Evolutionary conservation across 164 flowering plant genomes (phyloP).

Genomic region (Saururus chinensis): DNA sequence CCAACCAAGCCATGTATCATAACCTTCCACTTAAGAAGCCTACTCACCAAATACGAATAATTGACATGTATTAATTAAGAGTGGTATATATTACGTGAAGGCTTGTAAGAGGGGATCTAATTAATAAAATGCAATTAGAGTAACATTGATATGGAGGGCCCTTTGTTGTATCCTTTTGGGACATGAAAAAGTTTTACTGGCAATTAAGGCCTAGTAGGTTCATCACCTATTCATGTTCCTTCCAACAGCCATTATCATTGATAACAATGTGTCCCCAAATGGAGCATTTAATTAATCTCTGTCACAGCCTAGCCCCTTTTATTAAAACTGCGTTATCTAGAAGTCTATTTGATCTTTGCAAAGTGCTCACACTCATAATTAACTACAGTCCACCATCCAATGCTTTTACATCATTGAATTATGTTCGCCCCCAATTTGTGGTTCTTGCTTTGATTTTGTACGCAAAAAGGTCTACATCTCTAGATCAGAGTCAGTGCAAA

Average conservation of each 20-base stretch:
- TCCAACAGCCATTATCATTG: slow-evolving; percentile 10
- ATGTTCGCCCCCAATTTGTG: not conserved
- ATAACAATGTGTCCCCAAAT: no score
- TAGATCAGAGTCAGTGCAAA: not conserved
- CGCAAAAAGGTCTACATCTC: not conserved
- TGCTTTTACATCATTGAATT: not conserved
- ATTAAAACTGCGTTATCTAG: not conserved
- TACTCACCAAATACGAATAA: not conserved
- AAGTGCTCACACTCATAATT: slow-evolving; percentile 19
- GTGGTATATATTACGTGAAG: not conserved
- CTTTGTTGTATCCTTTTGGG: not conserved
- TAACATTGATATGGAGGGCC: not conserved
- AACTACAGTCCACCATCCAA: not conserved
- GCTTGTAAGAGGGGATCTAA: not conserved
- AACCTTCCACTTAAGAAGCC: not conserved
- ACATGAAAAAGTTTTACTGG: not conserved
- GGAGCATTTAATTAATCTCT: slow-evolving; percentile 6
- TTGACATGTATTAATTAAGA: not conserved
- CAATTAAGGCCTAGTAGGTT: slow-evolving; percentile 1
- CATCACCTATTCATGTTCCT: slow-evolving; percentile 6
- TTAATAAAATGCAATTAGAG: not conserved
- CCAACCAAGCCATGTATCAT: no score
- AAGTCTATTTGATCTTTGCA: slow-evolving; percentile 7
- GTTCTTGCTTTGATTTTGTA: not conserved
- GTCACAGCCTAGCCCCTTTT: slow-evolving; percentile 6